A percentile compares a stretch with the other conserved stretches of the same genome.
Conservation (phyloP, 108 stramenopile genomes). For the Discostella stelligeroides region DNA sequence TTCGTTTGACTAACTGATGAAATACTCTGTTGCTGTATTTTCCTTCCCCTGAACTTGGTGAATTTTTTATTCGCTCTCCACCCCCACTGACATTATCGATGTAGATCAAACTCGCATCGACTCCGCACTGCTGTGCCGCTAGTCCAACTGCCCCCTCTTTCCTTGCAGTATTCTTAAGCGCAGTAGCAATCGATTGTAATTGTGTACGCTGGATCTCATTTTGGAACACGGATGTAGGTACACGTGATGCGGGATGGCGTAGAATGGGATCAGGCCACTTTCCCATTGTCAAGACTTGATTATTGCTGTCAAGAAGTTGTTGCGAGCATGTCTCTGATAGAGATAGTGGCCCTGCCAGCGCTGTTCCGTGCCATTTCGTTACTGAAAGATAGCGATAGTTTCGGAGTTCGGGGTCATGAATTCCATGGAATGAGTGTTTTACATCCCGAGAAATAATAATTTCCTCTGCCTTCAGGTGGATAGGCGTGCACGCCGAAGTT, state of each 20-base stretch:
- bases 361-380: conserved; percentile 36
- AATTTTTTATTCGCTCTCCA: conserved; percentile 16
- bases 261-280: conserved; percentile 85
- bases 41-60: conserved; percentile 6
- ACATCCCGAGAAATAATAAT: background rate
- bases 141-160: conserved; percentile 74
- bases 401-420: conserved; percentile 22
- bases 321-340: conserved; percentile 22
- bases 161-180: conserved; percentile 62
- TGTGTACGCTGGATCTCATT: conserved; percentile 2
- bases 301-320: background rate
- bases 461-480: background rate
- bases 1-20: background rate
- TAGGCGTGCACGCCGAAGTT: background rate
- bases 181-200: conserved; percentile 33
- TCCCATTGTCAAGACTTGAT: conserved; percentile 54
- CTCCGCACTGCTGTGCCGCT: conserved; percentile 86
- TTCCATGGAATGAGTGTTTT: conserved; percentile 6
- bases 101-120: conserved; percentile 75
- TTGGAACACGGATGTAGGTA: conserved; percentile 35
- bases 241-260: conserved; percentile 46
- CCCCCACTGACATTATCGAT: conserved; percentile 39
- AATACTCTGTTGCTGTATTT: background rate
- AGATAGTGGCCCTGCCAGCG: conserved; percentile 30
- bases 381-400: conserved; percentile 19